These are phyloP conservation scores for Hypoxylon sp. DNA, from an alignment of 2,329 filamentous ascomycete genomes.

Conservation along the genomic window DNA sequence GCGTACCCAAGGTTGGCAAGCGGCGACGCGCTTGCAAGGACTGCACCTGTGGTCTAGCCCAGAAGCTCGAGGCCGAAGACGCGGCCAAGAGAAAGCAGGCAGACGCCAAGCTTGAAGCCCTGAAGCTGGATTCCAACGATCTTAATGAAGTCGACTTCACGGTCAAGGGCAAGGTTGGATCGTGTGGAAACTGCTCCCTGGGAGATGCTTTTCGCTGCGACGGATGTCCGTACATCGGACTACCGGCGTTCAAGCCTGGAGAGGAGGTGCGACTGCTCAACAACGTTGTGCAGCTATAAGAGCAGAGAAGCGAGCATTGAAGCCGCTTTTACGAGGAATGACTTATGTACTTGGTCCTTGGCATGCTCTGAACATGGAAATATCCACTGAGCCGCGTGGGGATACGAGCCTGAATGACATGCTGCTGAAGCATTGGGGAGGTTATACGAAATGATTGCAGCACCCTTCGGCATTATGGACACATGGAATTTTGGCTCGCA, in stretches of 20 bases:
- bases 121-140: constrained; percentile 83
- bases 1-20: constrained; percentile 88
- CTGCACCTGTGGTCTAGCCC: constrained; percentile 93
- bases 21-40: constrained; percentile 96
- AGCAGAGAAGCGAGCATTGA: not conserved
- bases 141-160: constrained; percentile 95
- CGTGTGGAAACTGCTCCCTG: constrained; percentile 89
- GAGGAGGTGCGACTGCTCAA: constrained; percentile 93
- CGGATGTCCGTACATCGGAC: constrained; percentile 61
- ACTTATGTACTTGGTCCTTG: constrained; percentile 3
- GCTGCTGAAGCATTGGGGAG: constrained; percentile 2
- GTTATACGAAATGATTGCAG: not conserved
- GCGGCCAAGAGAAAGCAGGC: constrained; percentile 74
- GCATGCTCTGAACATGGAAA: not conserved
- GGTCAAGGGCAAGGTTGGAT: constrained; percentile 95
- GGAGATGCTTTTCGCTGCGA: constrained; percentile 89
- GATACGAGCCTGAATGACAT: constrained; percentile 6
- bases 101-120: constrained; percentile 72
- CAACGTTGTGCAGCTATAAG: constrained; percentile 84
- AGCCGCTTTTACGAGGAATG: not conserved
- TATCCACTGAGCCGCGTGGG: constrained; percentile 2
- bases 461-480: not conserved
- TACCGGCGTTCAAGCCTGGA: constrained; percentile 96
- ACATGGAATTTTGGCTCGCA: constrained; percentile 7
- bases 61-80: constrained; percentile 90